Evolutionary conservation across 495 filamentous ascomycete species (phyloP).

Genomic region (Recurvomyces mirabilis): DNA sequence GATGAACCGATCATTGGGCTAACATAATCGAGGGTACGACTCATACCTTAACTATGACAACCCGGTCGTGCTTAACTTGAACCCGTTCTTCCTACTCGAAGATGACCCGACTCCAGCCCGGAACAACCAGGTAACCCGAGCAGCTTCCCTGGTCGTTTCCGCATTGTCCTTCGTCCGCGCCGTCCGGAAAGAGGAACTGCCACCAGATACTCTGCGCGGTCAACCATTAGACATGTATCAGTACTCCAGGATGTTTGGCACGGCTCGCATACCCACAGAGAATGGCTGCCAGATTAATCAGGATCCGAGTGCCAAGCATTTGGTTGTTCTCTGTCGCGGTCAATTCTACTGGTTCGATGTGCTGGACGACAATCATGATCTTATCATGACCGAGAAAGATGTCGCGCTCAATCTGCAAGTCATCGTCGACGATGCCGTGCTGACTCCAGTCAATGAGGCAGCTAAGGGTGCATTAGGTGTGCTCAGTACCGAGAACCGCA

Average conservation of each 20-base stretch:
- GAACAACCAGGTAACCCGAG: slow-evolving; percentile 90
- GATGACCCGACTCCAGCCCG: slow-evolving; percentile 94
- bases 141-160: slow-evolving; percentile 83
- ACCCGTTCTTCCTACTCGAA: slow-evolving; percentile 94
- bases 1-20: background rate
- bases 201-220: slow-evolving; percentile 74
- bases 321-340: slow-evolving; percentile 88
- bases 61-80: slow-evolving; percentile 91
- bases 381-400: slow-evolving; percentile 97
- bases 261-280: slow-evolving; percentile 86
- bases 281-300: slow-evolving; percentile 94
- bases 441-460: slow-evolving; percentile 84
- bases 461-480: slow-evolving; percentile 90
- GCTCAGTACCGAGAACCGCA: slow-evolving; percentile 90
- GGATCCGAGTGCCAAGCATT: slow-evolving; percentile 75
- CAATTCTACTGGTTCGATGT: slow-evolving; percentile 99
- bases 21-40: slow-evolving; percentile 68
- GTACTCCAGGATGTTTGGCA: slow-evolving; percentile 91
- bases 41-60: slow-evolving; percentile 98
- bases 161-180: slow-evolving; percentile 87
- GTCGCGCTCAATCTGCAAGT: slow-evolving; percentile 84
- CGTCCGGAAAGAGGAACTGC: slow-evolving; percentile 83
- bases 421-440: slow-evolving; percentile 77
- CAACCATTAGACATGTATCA: slow-evolving; percentile 94
- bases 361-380: slow-evolving; percentile 80